phyloP scores from a whole-genome alignment of 1,139 yeast species.

The Nakaseomyces uthaithaninus region DNA sequence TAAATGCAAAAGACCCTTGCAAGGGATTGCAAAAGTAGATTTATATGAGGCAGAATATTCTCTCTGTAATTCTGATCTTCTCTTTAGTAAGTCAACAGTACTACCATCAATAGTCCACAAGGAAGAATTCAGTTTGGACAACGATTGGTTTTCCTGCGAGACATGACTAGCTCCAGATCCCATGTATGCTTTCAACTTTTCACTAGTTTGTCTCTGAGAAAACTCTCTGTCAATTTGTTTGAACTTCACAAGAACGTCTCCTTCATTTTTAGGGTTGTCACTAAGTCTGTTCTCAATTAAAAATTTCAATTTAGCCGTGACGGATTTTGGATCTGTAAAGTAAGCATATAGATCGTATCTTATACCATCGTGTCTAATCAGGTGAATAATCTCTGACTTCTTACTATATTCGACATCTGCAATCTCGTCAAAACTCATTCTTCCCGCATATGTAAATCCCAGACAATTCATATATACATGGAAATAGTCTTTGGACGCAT shows the following conservation, averaged over 20 bases:
- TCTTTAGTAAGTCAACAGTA: conserved; percentile 15
- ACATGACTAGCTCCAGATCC: conserved; percentile 10
- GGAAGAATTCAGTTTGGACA: conserved; percentile 7
- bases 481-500: conserved; percentile 51
- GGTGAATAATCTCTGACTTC: conserved; percentile 6
- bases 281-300: conserved; percentile 47
- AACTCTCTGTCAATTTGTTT: conserved; percentile 23
- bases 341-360: conserved; percentile 40
- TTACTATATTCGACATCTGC: conserved; percentile 50
- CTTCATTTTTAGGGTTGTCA: conserved; percentile 36
- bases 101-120: conserved; percentile 18
- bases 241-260: conserved; percentile 23
- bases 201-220: conserved; percentile 6
- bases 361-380: conserved; percentile 7
- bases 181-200: conserved; percentile 5
- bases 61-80: conserved; percentile 22
- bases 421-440: conserved; percentile 42
- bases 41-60: conserved; percentile 31
- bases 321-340: conserved; percentile 52
- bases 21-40: conserved; percentile 45
- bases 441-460: conserved; percentile 65
- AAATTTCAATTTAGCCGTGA: conserved; percentile 45
- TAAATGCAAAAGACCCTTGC: conserved; percentile 76
- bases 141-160: conserved; percentile 4
- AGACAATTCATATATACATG: conserved; percentile 65